Conservation (phyloP, 106 monocot genomes). For the Acorus calamus region DNA sequence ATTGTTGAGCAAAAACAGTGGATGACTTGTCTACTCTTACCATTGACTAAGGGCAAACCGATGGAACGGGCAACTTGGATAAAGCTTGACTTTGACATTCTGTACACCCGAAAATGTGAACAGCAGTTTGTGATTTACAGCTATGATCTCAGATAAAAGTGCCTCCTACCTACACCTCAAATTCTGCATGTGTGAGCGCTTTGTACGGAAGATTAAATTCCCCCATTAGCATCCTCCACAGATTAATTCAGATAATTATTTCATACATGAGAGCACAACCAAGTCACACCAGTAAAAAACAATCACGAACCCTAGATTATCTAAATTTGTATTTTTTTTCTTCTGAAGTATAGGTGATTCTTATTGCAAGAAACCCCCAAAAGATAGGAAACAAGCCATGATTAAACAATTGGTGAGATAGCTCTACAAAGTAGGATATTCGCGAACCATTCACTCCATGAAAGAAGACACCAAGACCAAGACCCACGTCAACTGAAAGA, state of each 20-base stretch:
- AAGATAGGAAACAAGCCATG: too few relatives aligned
- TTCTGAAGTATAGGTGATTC: too few relatives aligned
- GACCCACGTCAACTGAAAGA: neutral
- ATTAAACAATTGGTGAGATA: constrained; percentile 7
- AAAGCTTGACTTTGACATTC: constrained; percentile 67
- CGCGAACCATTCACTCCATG: constrained; percentile 86
- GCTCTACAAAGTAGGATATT: constrained; percentile 75
- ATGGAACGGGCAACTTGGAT: constrained; percentile 68
- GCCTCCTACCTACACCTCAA: constrained; percentile 44
- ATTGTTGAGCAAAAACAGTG: too few relatives aligned
- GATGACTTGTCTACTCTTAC: constrained; percentile 14
- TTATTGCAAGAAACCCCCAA: too few relatives aligned
- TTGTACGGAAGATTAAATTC: constrained; percentile 79
- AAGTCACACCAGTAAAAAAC: neutral
- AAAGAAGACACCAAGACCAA: neutral
- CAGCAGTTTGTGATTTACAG: neutral
- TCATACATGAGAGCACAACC: neutral
- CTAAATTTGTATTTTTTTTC: too few relatives aligned
- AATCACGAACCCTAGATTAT: constrained; percentile 29
- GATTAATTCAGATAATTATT: constrained; percentile 1
- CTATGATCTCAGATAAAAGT: neutral
- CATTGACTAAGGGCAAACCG: constrained; percentile 29
- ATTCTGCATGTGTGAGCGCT: constrained; percentile 58
- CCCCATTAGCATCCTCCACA: constrained; percentile 59
- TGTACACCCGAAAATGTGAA: constrained; percentile 12